A percentile compares a stretch with the other conserved stretches of the same genome.
phyloP scores from a whole-genome alignment of 306 rosid species.

The Malus fusca region DNA sequence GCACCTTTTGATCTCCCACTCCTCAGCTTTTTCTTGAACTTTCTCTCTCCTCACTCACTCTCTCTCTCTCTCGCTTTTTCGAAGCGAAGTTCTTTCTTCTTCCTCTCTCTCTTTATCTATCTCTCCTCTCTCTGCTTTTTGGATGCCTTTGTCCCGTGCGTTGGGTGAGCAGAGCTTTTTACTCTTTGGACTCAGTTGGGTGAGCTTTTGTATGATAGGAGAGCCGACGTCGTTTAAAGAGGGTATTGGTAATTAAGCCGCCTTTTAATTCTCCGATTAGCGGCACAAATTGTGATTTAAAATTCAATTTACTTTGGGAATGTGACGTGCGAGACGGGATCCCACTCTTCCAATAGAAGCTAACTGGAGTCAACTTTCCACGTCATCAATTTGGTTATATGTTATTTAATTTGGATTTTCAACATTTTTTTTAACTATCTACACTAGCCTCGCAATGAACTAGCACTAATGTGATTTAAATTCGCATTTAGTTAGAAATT shows the following conservation, averaged over 20 bases:
- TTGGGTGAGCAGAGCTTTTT: neutral
- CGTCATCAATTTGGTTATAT: neutral
- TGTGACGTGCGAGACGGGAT: neutral
- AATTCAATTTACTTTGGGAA: neutral
- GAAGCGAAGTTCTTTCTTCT: neutral
- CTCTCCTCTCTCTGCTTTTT: neutral
- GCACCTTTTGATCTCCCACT: neutral
- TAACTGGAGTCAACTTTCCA: neutral
- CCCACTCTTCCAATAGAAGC: neutral
- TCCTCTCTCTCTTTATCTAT: neutral
- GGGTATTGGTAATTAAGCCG: neutral
- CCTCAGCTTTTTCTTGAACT: neutral
- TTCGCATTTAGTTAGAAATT: too few relatives aligned
- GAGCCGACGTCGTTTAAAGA: conserved; percentile 2
- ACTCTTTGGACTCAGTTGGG: conserved; percentile 3
- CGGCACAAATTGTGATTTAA: neutral
- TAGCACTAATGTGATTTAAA: too few relatives aligned
- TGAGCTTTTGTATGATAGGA: neutral
- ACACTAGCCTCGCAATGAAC: too few relatives aligned
- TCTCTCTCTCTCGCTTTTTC: neutral
- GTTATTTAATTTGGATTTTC: too few relatives aligned
- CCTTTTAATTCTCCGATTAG: neutral
- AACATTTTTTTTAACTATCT: too few relatives aligned
- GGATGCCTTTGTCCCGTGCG: neutral
- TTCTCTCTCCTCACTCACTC: neutral